Conservation (phyloP, 2,329 filamentous ascomycete genomes). For the Gyromitra esculenta region DNA sequence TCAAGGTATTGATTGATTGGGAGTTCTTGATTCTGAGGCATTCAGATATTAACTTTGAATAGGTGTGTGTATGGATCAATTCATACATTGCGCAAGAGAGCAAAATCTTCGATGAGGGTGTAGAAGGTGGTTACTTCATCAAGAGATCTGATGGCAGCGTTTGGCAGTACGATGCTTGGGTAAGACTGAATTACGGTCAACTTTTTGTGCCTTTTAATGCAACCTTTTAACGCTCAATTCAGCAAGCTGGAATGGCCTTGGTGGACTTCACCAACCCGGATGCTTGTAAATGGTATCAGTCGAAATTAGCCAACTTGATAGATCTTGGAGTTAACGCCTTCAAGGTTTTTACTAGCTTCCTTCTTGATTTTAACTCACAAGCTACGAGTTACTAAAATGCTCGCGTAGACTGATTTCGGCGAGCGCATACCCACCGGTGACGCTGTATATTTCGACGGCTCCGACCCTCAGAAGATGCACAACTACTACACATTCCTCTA, state of each 20-base stretch:
- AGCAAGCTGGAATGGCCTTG: slow-evolving; percentile 79
- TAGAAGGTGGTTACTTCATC: slow-evolving; percentile 73
- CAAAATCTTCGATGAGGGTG: slow-evolving; percentile 71
- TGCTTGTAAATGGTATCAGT: slow-evolving; percentile 72
- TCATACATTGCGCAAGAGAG: slow-evolving; percentile 77
- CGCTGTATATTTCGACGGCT: slow-evolving; percentile 71
- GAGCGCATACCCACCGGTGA: slow-evolving; percentile 75
- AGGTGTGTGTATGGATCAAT: slow-evolving; percentile 78
- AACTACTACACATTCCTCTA: slow-evolving; percentile 79
- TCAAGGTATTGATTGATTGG: slow-evolving; percentile 62
- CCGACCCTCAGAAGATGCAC: slow-evolving; percentile 74
- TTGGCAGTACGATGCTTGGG: slow-evolving; percentile 77
- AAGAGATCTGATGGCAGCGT: slow-evolving; percentile 74
- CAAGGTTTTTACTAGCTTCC: slow-evolving; percentile 62
- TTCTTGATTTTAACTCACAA: not conserved
- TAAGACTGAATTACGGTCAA: not conserved
- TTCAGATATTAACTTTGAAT: not conserved
- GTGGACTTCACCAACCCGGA: slow-evolving; percentile 78
- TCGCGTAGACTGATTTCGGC: slow-evolving; percentile 73
- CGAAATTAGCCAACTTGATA: slow-evolving; percentile 71
- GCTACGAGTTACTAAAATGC: not conserved
- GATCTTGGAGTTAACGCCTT: slow-evolving; percentile 75
- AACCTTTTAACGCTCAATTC: not conserved
- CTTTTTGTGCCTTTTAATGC: not conserved
- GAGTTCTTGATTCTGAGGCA: not conserved